Evolutionary conservation across 495 filamentous ascomycete species (phyloP), one percentile per base, ranked within the genome.

Genomic region (Thozetella sp.): DNA sequence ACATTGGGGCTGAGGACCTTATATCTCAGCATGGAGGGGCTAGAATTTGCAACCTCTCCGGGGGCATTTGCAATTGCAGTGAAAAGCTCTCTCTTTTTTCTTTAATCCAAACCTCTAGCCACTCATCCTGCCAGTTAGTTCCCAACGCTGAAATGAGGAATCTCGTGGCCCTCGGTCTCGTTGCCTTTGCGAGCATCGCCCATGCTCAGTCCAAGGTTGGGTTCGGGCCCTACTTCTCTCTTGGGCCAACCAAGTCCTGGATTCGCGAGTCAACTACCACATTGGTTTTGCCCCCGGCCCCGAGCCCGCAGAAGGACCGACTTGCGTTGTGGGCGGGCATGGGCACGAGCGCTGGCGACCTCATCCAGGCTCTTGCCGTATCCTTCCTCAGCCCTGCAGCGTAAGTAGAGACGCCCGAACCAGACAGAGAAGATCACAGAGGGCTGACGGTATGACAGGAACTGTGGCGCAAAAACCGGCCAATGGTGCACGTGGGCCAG

Each of bases 401-500:
- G 62, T 52, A n/a, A 22, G n/a, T 20, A 15, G n/a, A 22, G 22
- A 37, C 9, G 9, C 30, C 30, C 17, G 17, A 9, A 37, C 30
- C 30, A 37, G 6, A 17, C 9, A 37, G 6, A 37, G 15, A 37
- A 37, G 30, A 6, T 37, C 30, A 6, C 6, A 37, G 15, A 37
- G 30, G 15, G 30, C 43, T 48, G 43, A 48, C 58, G 17, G 46
- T 43, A 25, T 19, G 50, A 22, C 23, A 75, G 70, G 12, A 73
- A 73, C 55, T 75, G 72, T 24, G 72, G 72, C 24, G 72, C 67
- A 0, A 67, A 10, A 0, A 56, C 60, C 4, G 72, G 72, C 15
- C 68, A 75, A 55, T 75, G 72, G 72, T 75, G 72, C 25, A 69
- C 63, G 2, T 75, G 70, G 68, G 72, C 72, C 13, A 75, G 72